These are phyloP conservation scores for Boletus pseudopeckii DNA, from an alignment of 768 basidiomycete species.

Conservation along the genomic window DNA sequence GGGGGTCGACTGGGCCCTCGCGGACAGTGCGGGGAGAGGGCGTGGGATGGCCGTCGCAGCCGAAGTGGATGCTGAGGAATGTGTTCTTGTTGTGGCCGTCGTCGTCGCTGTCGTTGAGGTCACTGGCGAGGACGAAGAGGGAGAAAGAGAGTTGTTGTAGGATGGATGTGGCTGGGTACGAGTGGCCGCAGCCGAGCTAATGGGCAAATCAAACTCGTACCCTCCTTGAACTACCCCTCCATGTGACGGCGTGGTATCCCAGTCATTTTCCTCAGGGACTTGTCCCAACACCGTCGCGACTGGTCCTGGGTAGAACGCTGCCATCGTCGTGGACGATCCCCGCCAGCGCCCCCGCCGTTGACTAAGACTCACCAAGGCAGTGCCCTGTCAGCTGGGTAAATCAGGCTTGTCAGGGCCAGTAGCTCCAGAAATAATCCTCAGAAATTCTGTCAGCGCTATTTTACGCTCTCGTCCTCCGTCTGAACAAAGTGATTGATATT, in stretches of 20 bases:
- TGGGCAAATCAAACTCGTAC: constrained; percentile 65
- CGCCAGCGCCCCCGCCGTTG: constrained; percentile 8
- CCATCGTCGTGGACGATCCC: constrained; percentile 24
- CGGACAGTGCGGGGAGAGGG: constrained; percentile 27
- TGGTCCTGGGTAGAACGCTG: constrained; percentile 45
- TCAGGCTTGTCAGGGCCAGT: constrained; percentile 11
- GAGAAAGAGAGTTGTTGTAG: constrained; percentile 10
- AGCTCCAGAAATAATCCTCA: not conserved
- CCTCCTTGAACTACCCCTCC: constrained; percentile 48
- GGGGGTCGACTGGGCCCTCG: constrained; percentile 24
- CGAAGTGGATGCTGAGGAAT: constrained; percentile 6
- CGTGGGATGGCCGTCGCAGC: constrained; percentile 32
- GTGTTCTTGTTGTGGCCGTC: constrained; percentile 8
- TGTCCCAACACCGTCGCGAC: constrained; percentile 44
- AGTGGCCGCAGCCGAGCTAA: constrained; percentile 26
- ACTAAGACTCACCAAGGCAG: constrained; percentile 18
- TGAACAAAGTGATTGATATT: not conserved
- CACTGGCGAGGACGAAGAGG: constrained; percentile 10
- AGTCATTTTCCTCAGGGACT: constrained; percentile 49
- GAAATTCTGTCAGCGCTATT: not conserved
- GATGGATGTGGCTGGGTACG: constrained; percentile 24
- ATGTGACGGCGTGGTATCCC: constrained; percentile 46
- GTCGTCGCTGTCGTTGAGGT: constrained; percentile 8
- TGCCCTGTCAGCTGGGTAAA: constrained; percentile 20
- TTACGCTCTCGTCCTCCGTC: not conserved